Evolutionary conservation across 2,329 filamentous ascomycete species (phyloP).

Genomic region (Aulographum hederae): DNA sequence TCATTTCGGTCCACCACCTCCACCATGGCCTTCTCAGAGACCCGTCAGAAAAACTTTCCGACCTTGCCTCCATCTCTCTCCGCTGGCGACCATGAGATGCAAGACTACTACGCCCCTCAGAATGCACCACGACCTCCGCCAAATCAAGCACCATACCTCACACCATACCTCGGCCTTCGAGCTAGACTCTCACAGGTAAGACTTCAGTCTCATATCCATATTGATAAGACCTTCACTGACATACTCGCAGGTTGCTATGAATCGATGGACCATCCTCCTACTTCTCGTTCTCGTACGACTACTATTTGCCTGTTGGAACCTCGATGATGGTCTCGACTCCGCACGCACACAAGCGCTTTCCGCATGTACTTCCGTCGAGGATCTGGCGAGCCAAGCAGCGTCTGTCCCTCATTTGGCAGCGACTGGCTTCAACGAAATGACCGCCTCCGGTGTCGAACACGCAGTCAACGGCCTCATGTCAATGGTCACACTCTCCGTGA

Average conservation of each 20-base stretch:
- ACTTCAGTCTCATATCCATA: no score
- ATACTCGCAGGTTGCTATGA: constrained; percentile 97
- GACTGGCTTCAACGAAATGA: constrained; percentile 69
- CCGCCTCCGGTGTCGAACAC: constrained; percentile 61
- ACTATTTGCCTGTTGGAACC: constrained; percentile 53
- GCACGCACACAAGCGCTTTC: constrained; percentile 70
- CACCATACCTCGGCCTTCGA: constrained; percentile 60
- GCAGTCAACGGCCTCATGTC: constrained; percentile 64
- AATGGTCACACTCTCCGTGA: constrained; percentile 62
- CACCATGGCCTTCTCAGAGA: constrained; percentile 29
- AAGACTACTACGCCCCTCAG: constrained; percentile 38
- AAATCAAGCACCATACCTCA: constrained; percentile 53
- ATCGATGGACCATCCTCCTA: constrained; percentile 86
- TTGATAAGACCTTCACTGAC: no score
- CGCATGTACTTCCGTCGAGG: constrained; percentile 83
- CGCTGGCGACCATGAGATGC: constrained; percentile 43
- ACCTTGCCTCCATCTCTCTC: constrained; percentile 38
- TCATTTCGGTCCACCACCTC: constrained; percentile 11
- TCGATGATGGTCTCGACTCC: constrained; percentile 55
- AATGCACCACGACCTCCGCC: constrained; percentile 36
- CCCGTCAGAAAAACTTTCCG: constrained; percentile 34
- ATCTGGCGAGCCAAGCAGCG: constrained; percentile 84
- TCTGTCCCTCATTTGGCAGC: constrained; percentile 97
- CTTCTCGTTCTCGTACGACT: constrained; percentile 69
- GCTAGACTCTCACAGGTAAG: constrained; percentile 84